These are phyloP conservation scores for Metarhizium anisopliae DNA, from an alignment of 2,329 filamentous ascomycete species.

Conservation along the genomic window DNA sequence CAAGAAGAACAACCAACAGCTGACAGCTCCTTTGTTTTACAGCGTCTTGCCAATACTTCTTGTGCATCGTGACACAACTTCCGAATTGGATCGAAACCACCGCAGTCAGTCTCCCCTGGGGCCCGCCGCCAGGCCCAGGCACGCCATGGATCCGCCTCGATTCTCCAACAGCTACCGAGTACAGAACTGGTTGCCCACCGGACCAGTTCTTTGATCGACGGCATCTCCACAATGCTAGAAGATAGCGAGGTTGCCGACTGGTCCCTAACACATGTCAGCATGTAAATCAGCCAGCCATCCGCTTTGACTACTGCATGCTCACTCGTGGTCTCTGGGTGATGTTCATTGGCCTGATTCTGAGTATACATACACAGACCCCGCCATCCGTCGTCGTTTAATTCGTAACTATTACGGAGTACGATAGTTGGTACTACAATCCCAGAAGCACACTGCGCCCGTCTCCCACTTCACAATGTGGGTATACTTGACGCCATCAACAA, in stretches of 20 bases:
- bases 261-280: background rate
- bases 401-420: background rate
- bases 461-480: background rate
- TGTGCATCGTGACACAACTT: background rate
- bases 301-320: background rate
- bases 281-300: background rate
- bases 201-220: background rate
- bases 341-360: too few species aligned
- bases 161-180: too few species aligned
- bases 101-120: background rate
- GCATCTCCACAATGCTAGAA: background rate
- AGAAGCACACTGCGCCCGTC: too few species aligned
- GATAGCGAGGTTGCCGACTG: background rate
- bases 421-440: too few species aligned
- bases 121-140: constrained; percentile 1
- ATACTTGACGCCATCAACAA: background rate
- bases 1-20: too few species aligned
- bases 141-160: constrained; percentile 2
- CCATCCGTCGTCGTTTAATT: background rate
- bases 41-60: background rate
- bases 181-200: background rate
- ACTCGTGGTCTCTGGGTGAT: too few species aligned
- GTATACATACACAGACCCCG: too few species aligned
- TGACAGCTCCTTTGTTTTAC: too few species aligned
- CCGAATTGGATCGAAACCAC: background rate